Percentiles rank a stretch among this genome's conserved stretches.
Conservation (phyloP, 2,329 filamentous ascomycete species). For the Seiridium unicorne region DNA sequence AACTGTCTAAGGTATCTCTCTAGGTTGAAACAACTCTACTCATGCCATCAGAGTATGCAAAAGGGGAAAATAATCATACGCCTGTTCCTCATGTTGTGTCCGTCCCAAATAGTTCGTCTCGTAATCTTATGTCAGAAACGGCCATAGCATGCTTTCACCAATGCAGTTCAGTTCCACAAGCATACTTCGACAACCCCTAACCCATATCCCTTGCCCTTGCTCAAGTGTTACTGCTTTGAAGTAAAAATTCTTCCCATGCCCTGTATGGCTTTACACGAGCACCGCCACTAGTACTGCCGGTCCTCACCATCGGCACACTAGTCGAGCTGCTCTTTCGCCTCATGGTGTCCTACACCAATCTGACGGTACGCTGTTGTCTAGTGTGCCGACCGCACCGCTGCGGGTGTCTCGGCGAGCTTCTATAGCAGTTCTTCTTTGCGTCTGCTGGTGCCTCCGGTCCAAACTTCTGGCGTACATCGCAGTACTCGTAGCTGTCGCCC, state of each 20-base stretch:
- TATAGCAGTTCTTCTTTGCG: constrained; percentile 53
- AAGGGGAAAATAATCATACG: neutral
- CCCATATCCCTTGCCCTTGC: too few relatives aligned
- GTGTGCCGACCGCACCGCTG: constrained; percentile 57
- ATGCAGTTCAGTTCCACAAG: neutral
- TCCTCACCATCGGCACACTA: neutral
- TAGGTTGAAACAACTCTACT: neutral
- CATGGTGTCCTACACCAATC: constrained; percentile 19
- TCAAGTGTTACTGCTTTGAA: too few relatives aligned
- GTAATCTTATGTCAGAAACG: neutral
- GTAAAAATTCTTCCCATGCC: too few relatives aligned
- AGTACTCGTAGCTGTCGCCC: constrained; percentile 57
- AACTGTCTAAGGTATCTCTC: neutral
- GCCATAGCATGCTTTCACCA: neutral
- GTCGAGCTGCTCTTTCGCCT: neutral
- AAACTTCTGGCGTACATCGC: constrained; percentile 57
- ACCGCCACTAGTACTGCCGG: neutral
- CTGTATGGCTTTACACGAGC: too few relatives aligned
- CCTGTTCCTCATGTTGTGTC: neutral
- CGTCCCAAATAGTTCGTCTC: too few relatives aligned
- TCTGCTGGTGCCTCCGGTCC: constrained; percentile 45
- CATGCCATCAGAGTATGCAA: neutral
- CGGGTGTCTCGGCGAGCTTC: constrained; percentile 58
- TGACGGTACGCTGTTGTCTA: constrained; percentile 26
- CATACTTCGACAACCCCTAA: neutral